These are phyloP conservation scores for Suillus clintonianus DNA, from an alignment of 768 basidiomycete species.

Conservation along the genomic window DNA sequence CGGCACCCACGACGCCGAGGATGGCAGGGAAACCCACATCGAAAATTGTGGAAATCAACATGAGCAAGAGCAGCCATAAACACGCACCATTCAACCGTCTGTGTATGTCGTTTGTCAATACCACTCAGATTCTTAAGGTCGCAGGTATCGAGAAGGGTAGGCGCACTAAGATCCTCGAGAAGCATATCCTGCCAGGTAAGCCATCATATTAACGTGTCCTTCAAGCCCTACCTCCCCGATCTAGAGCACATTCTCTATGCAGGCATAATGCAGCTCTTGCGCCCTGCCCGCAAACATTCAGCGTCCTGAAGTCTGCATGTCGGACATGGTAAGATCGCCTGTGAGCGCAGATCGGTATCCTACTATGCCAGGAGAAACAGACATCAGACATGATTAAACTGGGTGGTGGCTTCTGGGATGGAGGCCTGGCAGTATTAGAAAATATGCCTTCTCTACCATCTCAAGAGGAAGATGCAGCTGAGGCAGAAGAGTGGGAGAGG, in stretches of 20 bases:
- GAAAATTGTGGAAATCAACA: slow-evolving; percentile 85
- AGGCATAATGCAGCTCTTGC: too few species aligned
- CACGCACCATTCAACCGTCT: slow-evolving; percentile 38
- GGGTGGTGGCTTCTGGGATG: slow-evolving; percentile 80
- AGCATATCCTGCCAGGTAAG: too few species aligned
- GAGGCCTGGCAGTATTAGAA: slow-evolving; percentile 49
- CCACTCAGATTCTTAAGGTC: too few species aligned
- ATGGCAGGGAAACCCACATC: slow-evolving; percentile 75
- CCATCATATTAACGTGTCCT: neutral
- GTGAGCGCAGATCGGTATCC: slow-evolving; percentile 84
- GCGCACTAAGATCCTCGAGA: too few species aligned
- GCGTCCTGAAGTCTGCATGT: slow-evolving; percentile 70
- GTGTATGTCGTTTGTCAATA: too few species aligned
- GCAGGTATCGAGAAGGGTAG: too few species aligned
- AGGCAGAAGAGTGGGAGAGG: slow-evolving; percentile 67
- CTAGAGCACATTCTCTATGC: slow-evolving; percentile 88
- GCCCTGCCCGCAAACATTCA: slow-evolving; percentile 67
- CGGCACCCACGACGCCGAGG: slow-evolving; percentile 43
- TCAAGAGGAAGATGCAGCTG: slow-evolving; percentile 32
- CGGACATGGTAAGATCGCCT: slow-evolving; percentile 94
- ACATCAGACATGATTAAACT: slow-evolving; percentile 66
- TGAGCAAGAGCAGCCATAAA: slow-evolving; percentile 80
- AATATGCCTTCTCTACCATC: slow-evolving; percentile 33
- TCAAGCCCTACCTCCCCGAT: slow-evolving; percentile 56
- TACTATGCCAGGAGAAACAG: slow-evolving; percentile 82